A percentile compares a stretch with the other conserved stretches of the same genome.
These are phyloP conservation scores for Pseudonectria foliicola DNA, from an alignment of 2,329 filamentous ascomycete species.

Conservation along the genomic window DNA sequence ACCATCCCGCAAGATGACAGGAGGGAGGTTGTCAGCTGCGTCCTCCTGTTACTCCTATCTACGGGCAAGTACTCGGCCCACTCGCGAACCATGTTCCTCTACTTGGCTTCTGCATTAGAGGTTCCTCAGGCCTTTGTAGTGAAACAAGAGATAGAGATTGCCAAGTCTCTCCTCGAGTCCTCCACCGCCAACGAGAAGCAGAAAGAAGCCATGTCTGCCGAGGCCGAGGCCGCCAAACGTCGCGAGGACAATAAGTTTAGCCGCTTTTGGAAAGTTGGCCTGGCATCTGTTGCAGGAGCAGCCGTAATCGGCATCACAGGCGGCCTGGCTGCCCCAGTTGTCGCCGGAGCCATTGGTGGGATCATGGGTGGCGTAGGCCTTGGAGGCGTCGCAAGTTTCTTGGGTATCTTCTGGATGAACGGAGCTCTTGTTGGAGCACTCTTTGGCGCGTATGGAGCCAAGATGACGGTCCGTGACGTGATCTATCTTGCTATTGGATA, in stretches of 20 bases:
- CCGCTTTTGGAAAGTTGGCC: slow-evolving; percentile 82
- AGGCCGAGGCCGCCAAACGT: slow-evolving; percentile 68
- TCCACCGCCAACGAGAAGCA: slow-evolving; percentile 37
- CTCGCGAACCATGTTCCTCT: slow-evolving; percentile 61
- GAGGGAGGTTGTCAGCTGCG: slow-evolving; percentile 58
- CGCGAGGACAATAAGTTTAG: slow-evolving; percentile 62
- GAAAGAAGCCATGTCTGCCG: slow-evolving; percentile 56
- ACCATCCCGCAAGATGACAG: slow-evolving; percentile 52
- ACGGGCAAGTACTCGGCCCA: slow-evolving; percentile 69
- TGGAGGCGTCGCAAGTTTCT: slow-evolving; percentile 76
- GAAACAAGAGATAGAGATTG: slow-evolving; percentile 67
- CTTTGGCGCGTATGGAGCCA: slow-evolving; percentile 83
- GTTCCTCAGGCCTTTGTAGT: slow-evolving; percentile 56
- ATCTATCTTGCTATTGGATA: too few relatives aligned
- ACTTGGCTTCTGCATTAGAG: slow-evolving; percentile 60
- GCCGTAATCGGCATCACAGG: slow-evolving; percentile 87
- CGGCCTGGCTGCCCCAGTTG: slow-evolving; percentile 79
- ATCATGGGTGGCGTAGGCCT: slow-evolving; percentile 81
- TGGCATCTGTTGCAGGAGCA: slow-evolving; percentile 82
- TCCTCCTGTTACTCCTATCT: slow-evolving; percentile 64
- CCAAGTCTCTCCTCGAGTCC: slow-evolving; percentile 65
- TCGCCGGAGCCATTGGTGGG: slow-evolving; percentile 77
- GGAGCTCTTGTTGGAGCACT: slow-evolving; percentile 77
- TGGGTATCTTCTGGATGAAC: slow-evolving; percentile 81
- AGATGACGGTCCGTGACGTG: slow-evolving; percentile 45